Base-by-base conservation (phyloP, 177 flowering plant genomes). In the Vitis hybrid region DNA sequence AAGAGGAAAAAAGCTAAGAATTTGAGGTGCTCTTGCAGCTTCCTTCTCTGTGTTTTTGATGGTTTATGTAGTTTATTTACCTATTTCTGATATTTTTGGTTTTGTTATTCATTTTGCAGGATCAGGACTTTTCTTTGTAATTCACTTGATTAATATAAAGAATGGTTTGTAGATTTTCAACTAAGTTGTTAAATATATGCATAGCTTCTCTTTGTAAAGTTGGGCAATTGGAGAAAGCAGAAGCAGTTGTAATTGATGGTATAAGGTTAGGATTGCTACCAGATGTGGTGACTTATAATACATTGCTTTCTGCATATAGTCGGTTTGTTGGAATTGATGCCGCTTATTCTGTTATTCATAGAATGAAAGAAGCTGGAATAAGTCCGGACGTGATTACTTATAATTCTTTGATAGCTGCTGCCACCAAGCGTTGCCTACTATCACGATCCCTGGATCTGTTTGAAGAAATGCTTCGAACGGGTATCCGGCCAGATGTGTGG, bases 261-360 rank as follows among this genome's bases (percentile, higher is more conserved):
- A 88, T 90, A 55, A 77, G 89, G 75, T 68, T 95, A 65, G 98
- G 99, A 1, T 79, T 89, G 8, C 68, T 86, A 2, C 97, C 97
- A 0, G 81, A 90, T 81, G 88, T 88, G 13, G 92, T 88, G 10
- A 90, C 96, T 39, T 95, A 93, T 81, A 95, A 95, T 70, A 91
- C 85, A 11, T 81, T 95, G 65, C 74, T 95, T 68, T 78, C 73
- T 74, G 93, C 86, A 0, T 91, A 93, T 71, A 83, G 86, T 60
- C 86, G 85, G 2, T 74, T 82, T 31, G 77, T 82, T 33, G 79
- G 89, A 4, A 51, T 90, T 15, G 94, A 93, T 71, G 83, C 86
- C 6, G 99, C 88, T 7, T 90, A 90, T 71, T 66, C 76, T 2
- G 74, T 93, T 70, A 74, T 90, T 50, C 51, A 67, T 62, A 80